Percentiles rank a stretch among this genome's conserved stretches.
Conservation (phyloP, 495 filamentous ascomycete genomes). For the Aspergillus diversus region DNA sequence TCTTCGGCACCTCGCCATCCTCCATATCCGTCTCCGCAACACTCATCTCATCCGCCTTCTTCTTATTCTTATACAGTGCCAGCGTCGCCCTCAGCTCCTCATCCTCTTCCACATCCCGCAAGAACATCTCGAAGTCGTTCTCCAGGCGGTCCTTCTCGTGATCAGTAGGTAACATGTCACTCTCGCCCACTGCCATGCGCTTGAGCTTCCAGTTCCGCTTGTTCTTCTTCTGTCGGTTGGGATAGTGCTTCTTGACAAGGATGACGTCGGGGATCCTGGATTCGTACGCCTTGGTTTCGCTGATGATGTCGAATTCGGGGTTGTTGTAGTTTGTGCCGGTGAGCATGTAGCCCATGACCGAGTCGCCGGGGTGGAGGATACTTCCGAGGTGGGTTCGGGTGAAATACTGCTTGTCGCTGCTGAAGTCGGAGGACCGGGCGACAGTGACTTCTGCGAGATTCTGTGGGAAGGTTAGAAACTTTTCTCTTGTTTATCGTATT, state of each 20-base stretch:
- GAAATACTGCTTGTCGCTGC: constrained; percentile 83
- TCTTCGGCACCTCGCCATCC: constrained; percentile 70
- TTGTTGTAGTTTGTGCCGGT: constrained; percentile 92
- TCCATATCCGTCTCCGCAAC: constrained; percentile 52
- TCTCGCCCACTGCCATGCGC: constrained; percentile 89
- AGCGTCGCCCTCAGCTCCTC: constrained; percentile 80
- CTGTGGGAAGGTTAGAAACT: constrained; percentile 50
- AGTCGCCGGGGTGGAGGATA: constrained; percentile 86
- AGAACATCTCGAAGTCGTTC: constrained; percentile 93
- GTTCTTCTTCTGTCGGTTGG: constrained; percentile 84
- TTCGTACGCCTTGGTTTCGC: constrained; percentile 67
- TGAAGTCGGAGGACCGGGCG: constrained; percentile 86
- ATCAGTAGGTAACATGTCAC: constrained; percentile 44
- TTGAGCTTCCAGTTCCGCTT: constrained; percentile 88
- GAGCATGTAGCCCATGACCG: constrained; percentile 87
- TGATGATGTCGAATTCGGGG: constrained; percentile 75
- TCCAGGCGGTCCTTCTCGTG: constrained; percentile 77
- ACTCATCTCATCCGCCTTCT: constrained; percentile 39
- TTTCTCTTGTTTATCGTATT: no score
- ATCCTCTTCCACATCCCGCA: constrained; percentile 96
- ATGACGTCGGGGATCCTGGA: constrained; percentile 87
- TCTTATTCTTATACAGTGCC: constrained; percentile 78
- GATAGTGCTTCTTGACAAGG: constrained; percentile 94
- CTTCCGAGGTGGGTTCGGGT: constrained; percentile 87
- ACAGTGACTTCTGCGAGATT: constrained; percentile 72